Evolutionary conservation across 805 yeast genomes (phyloP), one percentile per base, ranked within the genome.

Genomic region (Kregervanrija pseudodelftensis): DNA sequence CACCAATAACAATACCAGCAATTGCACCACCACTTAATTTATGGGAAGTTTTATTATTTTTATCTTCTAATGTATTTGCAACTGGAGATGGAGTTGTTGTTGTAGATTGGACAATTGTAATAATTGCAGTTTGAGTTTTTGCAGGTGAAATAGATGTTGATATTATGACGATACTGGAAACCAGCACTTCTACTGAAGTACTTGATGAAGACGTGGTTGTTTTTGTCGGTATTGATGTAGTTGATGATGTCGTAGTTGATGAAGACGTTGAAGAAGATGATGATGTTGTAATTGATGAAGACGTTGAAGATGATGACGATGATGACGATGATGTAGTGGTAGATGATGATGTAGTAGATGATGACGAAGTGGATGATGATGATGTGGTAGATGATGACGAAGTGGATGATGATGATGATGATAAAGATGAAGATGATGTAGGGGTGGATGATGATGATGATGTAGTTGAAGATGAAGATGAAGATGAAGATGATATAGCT

Each of bases 1-100:
- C 53, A 11, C 68, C 68, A 43, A 64, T 50, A 9, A 58, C 68
- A 13, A 63, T 59, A 36, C 68, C 68, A 9, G 68, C 68, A 36
- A 63, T 60, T 11, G 64, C 63, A 36, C 68, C 68, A 16, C 54
- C 56, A 15, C 60, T 51, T 31, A 64, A 40, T 11, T 48, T 51
- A 15, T 33, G 14, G 8, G 37, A 22, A 14, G 42, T 36, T 10
- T 16, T 14, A 14, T 40, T 34, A 11, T 36, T 41, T n/a, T 37
- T 17, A 15, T 15, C 31, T 36, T 37, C 33, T 5, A 56, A 16
- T 11, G 50, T 33, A 2, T 47, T 22, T 9, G 58, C 31, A 8
- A 55, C 30, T 37, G 53, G 31, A 12, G 52, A 40, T 11, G 57
- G 13, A 17, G 51, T 39, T 9, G 52, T 40, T 4, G 59, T 43